Base-by-base conservation (phyloP, 1,139 yeast species). In the Zygosaccharomyces sapae region DNA sequence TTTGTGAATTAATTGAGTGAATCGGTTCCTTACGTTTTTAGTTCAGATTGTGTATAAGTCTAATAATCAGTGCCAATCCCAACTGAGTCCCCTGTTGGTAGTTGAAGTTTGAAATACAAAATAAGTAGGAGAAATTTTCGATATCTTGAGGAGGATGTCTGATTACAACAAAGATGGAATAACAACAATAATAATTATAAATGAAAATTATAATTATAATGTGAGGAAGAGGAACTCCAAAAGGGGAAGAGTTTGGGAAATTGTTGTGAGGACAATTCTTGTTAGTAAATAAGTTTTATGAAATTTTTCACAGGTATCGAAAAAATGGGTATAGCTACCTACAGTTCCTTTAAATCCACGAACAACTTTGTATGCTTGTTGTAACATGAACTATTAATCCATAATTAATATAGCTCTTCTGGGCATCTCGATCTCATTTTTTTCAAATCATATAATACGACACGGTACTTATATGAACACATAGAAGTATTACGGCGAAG, bases 231-330 rank as follows among this genome's bases (percentile, higher is more conserved):
- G 44, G 47, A 40, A 40, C 41, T 46, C 42, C 45, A 44, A 47
- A 43, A 44, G 47, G 52, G 48, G 50, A 47, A 46, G 45, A 41
- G 44, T 44, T 41, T 34, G 48, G 50, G 48, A 47, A 42, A 41
- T 44, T 47, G 37, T 35, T 33, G 41, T 47, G 38, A 31, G 48
- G 45, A 43, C 45, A 39, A 45, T 33, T 33, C 19, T 20, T 22
- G 52, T 49, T 49, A 49, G 52, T 49, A 49, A 29, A 19, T 33
- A 12, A 13, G 24, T 22, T 35, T 9, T 19, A 33, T 12, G 18
- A 12, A 25, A 9, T 22, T n/a, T 34, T 22, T 24, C 12, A 7
- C 18, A 5, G 5, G 8, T 27, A 5, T 9, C 9, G 24, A 37
- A 37, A 24, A 37, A 37, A 37, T 24, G 33, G 19, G 24, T 20